Evolutionary conservation across 495 filamentous ascomycete species (phyloP).

Genomic region (Penicillium lagena): DNA sequence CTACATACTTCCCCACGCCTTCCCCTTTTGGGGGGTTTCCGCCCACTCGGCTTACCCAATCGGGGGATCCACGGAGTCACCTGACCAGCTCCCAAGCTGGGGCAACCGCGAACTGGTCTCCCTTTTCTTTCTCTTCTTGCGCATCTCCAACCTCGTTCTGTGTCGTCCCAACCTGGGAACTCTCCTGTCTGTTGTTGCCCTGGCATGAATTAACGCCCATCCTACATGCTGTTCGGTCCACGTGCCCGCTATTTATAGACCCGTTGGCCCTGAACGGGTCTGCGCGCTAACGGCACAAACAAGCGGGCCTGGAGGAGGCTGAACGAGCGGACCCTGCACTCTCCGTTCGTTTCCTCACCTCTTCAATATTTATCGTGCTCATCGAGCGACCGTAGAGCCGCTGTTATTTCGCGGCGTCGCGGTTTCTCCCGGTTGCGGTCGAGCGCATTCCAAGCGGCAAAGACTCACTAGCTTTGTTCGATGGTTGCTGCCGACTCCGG

Average conservation of each 20-base stretch:
- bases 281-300: constrained; percentile 12
- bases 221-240: constrained; percentile 1
- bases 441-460: neutral
- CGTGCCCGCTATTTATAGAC: neutral
- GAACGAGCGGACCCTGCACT: neutral
- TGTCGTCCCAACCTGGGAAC: neutral
- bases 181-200: neutral
- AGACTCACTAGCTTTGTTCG: neutral
- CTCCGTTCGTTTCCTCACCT: constrained; percentile 1
- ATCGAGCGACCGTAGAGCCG: neutral
- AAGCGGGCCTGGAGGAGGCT: constrained; percentile 10
- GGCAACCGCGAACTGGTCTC: no score
- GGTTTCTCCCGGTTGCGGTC: constrained; percentile 12
- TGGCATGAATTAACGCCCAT: neutral
- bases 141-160: no score
- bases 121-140: no score
- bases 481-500: constrained; percentile 20
- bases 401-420: neutral
- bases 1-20: no score
- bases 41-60: no score
- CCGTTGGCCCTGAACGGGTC: constrained; percentile 21
- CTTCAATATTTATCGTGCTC: neutral
- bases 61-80: no score
- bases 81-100: no score
- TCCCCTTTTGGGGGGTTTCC: no score